Evolutionary conservation across 306 rosid genomes (phyloP), one percentile per base, ranked within the genome.

Genomic region (Dryas alaskensis): DNA sequence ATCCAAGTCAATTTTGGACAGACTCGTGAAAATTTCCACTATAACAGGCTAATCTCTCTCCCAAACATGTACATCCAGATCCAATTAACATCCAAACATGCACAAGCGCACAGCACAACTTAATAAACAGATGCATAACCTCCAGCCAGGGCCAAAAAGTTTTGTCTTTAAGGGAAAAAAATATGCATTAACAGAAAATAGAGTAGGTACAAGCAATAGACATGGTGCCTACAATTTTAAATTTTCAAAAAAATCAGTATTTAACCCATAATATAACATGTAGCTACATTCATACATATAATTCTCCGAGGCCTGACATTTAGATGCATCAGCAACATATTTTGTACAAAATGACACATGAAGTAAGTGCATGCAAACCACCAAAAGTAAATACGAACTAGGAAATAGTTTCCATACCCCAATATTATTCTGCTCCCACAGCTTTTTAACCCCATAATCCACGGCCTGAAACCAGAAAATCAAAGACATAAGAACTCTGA

Each of bases 391-490:
- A 72, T 46, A 14, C 0, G 44, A 58, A 44, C 10, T 3, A 2
- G 4, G 2, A 46, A 44, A 1, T 5, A 71, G 70, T 49, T 22
- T 39, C 3, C 68, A 40, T 88, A 94, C 99, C 97, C 99, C 99
- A 73, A 94, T 86, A 69, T 94, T 94, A 76, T 94, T 94, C 83
- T 44, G 3, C 82, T 92, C 99, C 99, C 99, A 94, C 22, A 94
- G 74, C 86, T 85, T 89, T 75, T 90, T 92, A 79, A 94, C 93
- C 61, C 99, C 99, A 72, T 92, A 92, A 92, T 94, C 99, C 63
- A 94, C 96, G 70, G 89, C 99, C 98, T 93, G 90, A 78, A 91
- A 44, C 69, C 57, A 76, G 19, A 39, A 70, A 58, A 50, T 16
- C 17, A 65, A 13, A 51, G 42, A 42, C 3, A 55, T 42, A 42